phyloP scores from a whole-genome alignment of 768 basidiomycete species.

The Royoungia palumana region DNA sequence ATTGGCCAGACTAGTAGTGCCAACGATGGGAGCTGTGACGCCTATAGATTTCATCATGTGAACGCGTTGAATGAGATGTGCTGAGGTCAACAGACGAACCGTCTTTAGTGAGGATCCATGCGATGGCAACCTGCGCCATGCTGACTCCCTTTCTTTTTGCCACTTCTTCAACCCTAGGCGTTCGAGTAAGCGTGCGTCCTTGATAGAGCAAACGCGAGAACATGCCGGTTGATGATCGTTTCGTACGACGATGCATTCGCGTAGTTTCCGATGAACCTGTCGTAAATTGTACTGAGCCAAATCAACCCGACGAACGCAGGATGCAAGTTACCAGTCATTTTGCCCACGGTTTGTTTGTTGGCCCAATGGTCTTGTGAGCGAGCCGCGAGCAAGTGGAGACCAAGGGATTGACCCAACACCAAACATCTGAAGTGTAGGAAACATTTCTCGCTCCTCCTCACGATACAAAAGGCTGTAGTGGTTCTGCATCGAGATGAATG shows the following conservation, averaged over 20 bases:
- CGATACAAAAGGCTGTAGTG: constrained; percentile 54
- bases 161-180: constrained; percentile 38
- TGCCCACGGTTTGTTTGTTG: constrained; percentile 27
- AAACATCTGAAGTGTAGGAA: constrained; percentile 47
- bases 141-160: constrained; percentile 34
- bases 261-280: constrained; percentile 26
- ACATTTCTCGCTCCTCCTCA: constrained; percentile 60
- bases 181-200: neutral
- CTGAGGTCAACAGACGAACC: constrained; percentile 15
- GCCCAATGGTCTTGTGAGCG: constrained; percentile 33
- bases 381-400: constrained; percentile 40
- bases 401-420: constrained; percentile 47
- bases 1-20: constrained; percentile 39
- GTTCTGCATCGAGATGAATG: constrained; percentile 67
- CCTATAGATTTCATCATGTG: constrained; percentile 7
- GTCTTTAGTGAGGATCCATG: constrained; percentile 36
- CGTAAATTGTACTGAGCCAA: constrained; percentile 3
- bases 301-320: neutral
- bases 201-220: neutral
- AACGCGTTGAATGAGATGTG: neutral
- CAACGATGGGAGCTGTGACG: constrained; percentile 45
- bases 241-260: constrained; percentile 24
- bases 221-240: constrained; percentile 27
- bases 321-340: constrained; percentile 20
- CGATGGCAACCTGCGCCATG: constrained; percentile 44